A percentile compares a stretch with the other conserved stretches of the same genome.
These are phyloP conservation scores for Glycine latifolia DNA, from an alignment of 306 rosid genomes.

Conservation along the genomic window DNA sequence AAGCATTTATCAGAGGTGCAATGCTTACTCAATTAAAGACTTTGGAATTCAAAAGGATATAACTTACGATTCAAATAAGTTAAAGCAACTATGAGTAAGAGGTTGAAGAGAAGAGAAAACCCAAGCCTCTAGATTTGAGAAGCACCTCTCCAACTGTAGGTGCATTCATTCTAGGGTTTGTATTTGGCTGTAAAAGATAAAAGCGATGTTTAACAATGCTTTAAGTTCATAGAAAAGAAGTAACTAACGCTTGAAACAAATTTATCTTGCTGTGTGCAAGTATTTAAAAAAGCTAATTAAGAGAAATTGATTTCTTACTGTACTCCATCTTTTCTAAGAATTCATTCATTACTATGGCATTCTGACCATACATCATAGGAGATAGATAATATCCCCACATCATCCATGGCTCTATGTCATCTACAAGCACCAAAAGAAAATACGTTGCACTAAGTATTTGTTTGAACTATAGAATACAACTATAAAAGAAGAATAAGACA, in stretches of 20 bases:
- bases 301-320: slow-evolving; percentile 47
- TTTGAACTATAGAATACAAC: background rate
- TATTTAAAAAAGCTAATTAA: background rate
- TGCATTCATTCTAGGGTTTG: slow-evolving; percentile 49
- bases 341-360: slow-evolving; percentile 76
- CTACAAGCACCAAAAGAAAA: slow-evolving; percentile 45
- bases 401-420: slow-evolving; percentile 76
- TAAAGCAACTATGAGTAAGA: slow-evolving; percentile 63
- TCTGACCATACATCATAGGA: slow-evolving; percentile 90
- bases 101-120: slow-evolving; percentile 70
- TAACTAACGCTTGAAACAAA: background rate
- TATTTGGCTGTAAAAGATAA: slow-evolving; percentile 58
- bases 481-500: background rate
- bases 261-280: slow-evolving; percentile 9
- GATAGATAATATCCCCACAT: slow-evolving; percentile 77
- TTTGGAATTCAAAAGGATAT: slow-evolving; percentile 35
- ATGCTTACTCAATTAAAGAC: background rate
- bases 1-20: background rate
- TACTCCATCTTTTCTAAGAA: slow-evolving; percentile 80
- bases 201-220: background rate
- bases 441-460: background rate
- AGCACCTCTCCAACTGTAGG: slow-evolving; percentile 72
- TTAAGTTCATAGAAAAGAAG: slow-evolving; percentile 6
- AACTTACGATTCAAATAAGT: slow-evolving; percentile 70
- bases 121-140: slow-evolving; percentile 68